Evolutionary conservation across 805 yeast genomes (phyloP).

Genomic region (Monosporozyma solicola): DNA sequence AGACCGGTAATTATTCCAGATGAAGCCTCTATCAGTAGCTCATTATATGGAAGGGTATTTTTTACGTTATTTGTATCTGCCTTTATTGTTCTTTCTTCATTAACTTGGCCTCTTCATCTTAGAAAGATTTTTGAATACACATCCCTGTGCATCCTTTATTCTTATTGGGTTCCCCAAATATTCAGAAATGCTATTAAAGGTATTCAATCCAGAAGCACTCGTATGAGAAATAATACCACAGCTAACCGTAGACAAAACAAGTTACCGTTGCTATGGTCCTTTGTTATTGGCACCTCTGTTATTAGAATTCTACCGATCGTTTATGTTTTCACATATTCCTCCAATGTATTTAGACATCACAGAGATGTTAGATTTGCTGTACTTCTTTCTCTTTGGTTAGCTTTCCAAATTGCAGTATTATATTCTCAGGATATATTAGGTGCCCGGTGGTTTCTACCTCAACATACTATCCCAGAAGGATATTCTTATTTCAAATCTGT

Average conservation of each 20-base stretch:
- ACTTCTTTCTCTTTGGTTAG: constrained; percentile 45
- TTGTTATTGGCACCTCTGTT: constrained; percentile 57
- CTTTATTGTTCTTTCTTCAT: constrained; percentile 47
- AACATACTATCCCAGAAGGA: constrained; percentile 63
- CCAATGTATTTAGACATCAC: constrained; percentile 66
- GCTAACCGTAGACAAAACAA: constrained; percentile 30
- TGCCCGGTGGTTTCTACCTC: constrained; percentile 76
- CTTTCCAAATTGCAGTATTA: constrained; percentile 49
- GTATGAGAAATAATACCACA: constrained; percentile 9
- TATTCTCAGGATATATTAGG: constrained; percentile 61
- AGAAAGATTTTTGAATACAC: constrained; percentile 51
- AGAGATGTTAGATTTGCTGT: constrained; percentile 44
- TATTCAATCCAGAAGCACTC: constrained; percentile 18
- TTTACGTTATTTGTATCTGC: constrained; percentile 45
- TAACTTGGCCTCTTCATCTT: constrained; percentile 52
- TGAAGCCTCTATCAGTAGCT: constrained; percentile 48
- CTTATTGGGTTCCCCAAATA: constrained; percentile 86
- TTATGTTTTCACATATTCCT: constrained; percentile 45
- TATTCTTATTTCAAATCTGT: constrained; percentile 61
- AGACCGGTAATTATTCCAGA: constrained; percentile 33
- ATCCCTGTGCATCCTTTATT: constrained; percentile 44
- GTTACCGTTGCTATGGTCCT: constrained; percentile 63
- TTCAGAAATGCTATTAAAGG: constrained; percentile 47
- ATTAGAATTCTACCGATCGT: constrained; percentile 55
- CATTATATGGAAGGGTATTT: constrained; percentile 49